These are phyloP conservation scores for Colletotrichum sublineola DNA, from an alignment of 2,329 filamentous ascomycete species.

Conservation along the genomic window DNA sequence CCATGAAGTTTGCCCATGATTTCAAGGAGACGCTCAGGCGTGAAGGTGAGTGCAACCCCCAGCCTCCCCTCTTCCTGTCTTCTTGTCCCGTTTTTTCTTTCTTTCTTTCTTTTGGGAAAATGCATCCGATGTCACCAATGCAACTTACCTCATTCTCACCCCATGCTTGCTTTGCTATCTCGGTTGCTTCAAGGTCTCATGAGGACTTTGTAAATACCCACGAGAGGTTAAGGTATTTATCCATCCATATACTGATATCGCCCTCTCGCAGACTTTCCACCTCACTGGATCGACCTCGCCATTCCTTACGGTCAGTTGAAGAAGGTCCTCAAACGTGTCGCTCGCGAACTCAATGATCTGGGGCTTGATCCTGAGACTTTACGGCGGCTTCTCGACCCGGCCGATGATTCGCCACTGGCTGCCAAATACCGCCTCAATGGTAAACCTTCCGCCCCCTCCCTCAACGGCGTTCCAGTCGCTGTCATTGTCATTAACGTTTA, in stretches of 20 bases:
- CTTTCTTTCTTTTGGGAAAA: neutral
- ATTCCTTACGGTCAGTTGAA: conserved; percentile 89
- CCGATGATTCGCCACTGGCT: conserved; percentile 60
- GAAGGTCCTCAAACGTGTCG: conserved; percentile 88
- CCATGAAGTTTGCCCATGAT: conserved; percentile 89
- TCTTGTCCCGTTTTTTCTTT: no score
- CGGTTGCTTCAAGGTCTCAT: neutral
- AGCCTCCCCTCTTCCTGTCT: neutral
- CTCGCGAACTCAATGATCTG: conserved; percentile 76
- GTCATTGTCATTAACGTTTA: neutral
- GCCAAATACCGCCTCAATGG: conserved; percentile 70
- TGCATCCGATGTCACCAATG: neutral
- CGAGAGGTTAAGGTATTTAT: neutral
- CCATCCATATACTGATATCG: neutral
- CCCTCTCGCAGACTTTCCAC: conserved; percentile 71
- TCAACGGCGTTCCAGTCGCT: neutral
- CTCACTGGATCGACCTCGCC: conserved; percentile 78
- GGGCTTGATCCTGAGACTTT: conserved; percentile 81
- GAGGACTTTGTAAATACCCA: neutral
- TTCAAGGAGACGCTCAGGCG: conserved; percentile 78
- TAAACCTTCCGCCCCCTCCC: conserved; percentile 44
- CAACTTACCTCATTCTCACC: neutral
- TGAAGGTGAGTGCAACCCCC: conserved; percentile 60
- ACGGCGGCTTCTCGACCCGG: conserved; percentile 70
- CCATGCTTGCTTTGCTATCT: neutral